Conservation (phyloP, 2,329 filamentous ascomycete species). For the Aspergillus bombycis region DNA sequence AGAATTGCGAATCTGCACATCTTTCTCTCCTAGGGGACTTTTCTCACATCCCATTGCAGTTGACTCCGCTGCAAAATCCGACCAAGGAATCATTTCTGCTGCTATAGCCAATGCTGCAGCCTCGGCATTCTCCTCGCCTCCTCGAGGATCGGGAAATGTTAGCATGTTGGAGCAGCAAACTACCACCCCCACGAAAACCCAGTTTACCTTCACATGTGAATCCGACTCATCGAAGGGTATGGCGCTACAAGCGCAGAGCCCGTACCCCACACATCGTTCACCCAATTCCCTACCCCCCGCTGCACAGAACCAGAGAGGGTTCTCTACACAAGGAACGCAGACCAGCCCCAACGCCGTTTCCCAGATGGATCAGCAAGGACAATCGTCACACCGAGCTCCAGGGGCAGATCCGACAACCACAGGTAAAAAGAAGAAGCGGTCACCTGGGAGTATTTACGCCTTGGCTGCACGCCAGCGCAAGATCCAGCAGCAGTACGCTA, state of each 20-base stretch:
- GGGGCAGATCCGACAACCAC: constrained; percentile 52
- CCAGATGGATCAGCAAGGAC: constrained; percentile 36
- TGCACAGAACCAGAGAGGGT: constrained; percentile 40
- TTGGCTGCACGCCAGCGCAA: constrained; percentile 77
- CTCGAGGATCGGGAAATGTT: constrained; percentile 73
- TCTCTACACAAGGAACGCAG: constrained; percentile 59
- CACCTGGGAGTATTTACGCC: constrained; percentile 70
- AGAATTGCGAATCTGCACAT: neutral
- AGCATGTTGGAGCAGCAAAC: constrained; percentile 75
- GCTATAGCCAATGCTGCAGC: constrained; percentile 89
- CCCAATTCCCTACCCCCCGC: constrained; percentile 36
- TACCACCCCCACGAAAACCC: constrained; percentile 71
- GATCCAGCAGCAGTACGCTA: constrained; percentile 74
- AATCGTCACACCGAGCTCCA: constrained; percentile 38
- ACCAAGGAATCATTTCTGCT: constrained; percentile 84
- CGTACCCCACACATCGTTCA: constrained; percentile 41
- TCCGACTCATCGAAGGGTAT: constrained; percentile 81
- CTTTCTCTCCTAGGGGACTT: constrained; percentile 24
- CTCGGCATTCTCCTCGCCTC: constrained; percentile 63
- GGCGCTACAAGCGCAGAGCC: constrained; percentile 69
- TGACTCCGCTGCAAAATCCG: constrained; percentile 44
- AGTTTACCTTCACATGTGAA: constrained; percentile 96
- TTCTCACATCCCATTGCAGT: constrained; percentile 25
- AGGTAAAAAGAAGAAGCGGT: constrained; percentile 67
- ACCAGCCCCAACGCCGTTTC: constrained; percentile 55